Base-by-base conservation (phyloP, 164 flowering plant species). In the Vitis cinerea region DNA sequence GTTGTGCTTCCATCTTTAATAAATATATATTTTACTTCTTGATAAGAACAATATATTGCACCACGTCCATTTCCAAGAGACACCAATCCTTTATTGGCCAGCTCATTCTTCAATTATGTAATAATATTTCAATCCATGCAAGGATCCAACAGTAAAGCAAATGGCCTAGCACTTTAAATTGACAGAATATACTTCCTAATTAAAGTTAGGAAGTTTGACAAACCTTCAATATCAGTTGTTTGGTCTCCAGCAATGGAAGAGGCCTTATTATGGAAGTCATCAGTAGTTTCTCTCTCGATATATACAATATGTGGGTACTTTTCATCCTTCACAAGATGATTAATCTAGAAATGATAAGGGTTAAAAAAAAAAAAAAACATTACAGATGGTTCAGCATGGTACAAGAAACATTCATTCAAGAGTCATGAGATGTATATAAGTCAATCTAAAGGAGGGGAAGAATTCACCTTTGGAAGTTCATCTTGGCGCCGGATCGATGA, bases 401-500 rank as follows among this genome's bases (percentile, higher is more conserved):
- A 10, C 3, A 55, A 17, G 37, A 29, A 54, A 27, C 30, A 65
- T 9, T 2, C 53, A 44, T 10, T 44, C n/a, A 59, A 16, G 10
- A 8, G 64, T 37, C 62, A 37, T 54, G 30, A 10, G 11, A 9
- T 30, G 50, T 13, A 68, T 3, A 68, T 15, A 17, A 47, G 54
- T 37, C 44, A 37, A 37, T 37, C 44, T 37, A 37, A 47, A 44
- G 61, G 8, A 53, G 15, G 23, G n/a, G 53, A 10, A 27, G 19
- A 61, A 66, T 64, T 30, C 19, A 93, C 97, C 98, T 89, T 83
- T 19, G 97, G 98, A 60, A 96, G 85, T 75, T 96, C 99, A 83
- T 82, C 61, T 65, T 83, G 90, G 61, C 94, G 90, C 47, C 98
- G 85, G 44, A 96, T 91, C 49, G 99, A 96, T 71, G 99, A 93